phyloP scores from a whole-genome alignment of 768 basidiomycete species.

The Lactarius psammicola region DNA sequence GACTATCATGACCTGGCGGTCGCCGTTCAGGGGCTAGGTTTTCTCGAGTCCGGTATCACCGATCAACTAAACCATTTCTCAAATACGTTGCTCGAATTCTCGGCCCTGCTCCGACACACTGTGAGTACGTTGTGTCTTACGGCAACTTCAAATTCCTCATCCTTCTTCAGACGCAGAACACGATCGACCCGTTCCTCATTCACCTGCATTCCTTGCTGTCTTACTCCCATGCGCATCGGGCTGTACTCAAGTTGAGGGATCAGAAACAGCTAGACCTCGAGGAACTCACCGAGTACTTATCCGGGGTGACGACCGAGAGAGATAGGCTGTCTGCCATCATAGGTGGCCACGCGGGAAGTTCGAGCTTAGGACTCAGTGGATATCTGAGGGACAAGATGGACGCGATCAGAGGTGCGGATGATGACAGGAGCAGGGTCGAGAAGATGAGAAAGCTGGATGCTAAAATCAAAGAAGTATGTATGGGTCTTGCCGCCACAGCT shows the following conservation, averaged over 20 bases:
- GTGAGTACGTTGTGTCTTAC: conserved; percentile 43
- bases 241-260: conserved; percentile 93
- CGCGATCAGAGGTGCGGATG: conserved; percentile 86
- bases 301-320: conserved; percentile 88
- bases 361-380: conserved; percentile 78
- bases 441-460: conserved; percentile 89
- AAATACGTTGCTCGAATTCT: conserved; percentile 93
- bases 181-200: conserved; percentile 85
- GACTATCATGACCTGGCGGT: conserved; percentile 98
- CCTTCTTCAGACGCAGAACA: conserved; percentile 69
- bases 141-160: not conserved
- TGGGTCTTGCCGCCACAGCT: not conserved
- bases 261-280: conserved; percentile 99
- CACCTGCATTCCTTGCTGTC: conserved; percentile 89
- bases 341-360: conserved; percentile 83
- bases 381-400: conserved; percentile 94
- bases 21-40: conserved; percentile 94
- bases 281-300: conserved; percentile 92
- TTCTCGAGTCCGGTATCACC: conserved; percentile 97
- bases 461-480: conserved; percentile 90
- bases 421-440: conserved; percentile 89
- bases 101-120: conserved; percentile 79
- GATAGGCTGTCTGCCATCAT: conserved; percentile 89
- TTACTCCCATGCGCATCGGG: conserved; percentile 91
- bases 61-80: conserved; percentile 97